A percentile compares a stretch with the other conserved stretches of the same genome.
These are phyloP conservation scores for Selaginella tamariscina DNA, from an alignment of 75 land plant species.

Conservation along the genomic window DNA sequence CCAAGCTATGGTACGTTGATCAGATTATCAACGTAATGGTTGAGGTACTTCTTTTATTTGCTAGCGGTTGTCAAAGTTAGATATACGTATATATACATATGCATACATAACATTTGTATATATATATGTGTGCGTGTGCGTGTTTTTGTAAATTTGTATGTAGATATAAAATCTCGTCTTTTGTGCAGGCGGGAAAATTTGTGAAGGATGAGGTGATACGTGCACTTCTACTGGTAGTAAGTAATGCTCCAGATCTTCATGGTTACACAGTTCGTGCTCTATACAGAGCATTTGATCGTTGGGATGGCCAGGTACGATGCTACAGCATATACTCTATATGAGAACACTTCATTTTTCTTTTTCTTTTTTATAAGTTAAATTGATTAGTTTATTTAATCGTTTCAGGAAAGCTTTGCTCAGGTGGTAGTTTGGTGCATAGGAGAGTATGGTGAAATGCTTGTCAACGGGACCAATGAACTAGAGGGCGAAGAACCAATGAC, in stretches of 20 bases:
- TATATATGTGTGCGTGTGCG: no score
- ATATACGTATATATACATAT: no score
- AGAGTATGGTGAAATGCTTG: constrained; percentile 94
- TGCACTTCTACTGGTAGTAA: constrained; percentile 74
- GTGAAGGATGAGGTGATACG: constrained; percentile 87
- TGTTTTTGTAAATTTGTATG: constrained; percentile 2
- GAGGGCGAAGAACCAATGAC: constrained; percentile 80
- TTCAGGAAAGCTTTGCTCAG: constrained; percentile 79
- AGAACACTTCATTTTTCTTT: neutral
- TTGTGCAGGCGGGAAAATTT: constrained; percentile 74
- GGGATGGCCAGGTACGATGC: constrained; percentile 60
- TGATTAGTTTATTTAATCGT: neutral
- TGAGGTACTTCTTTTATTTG: no score
- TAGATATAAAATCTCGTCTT: neutral
- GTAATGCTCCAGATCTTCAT: constrained; percentile 91
- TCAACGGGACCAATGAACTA: constrained; percentile 60
- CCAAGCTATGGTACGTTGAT: constrained; percentile 88
- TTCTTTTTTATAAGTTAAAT: neutral
- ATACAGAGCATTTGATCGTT: constrained; percentile 48
- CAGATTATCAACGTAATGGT: constrained; percentile 84
- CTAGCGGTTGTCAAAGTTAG: no score
- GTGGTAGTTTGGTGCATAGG: constrained; percentile 99
- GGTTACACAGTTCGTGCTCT: constrained; percentile 82
- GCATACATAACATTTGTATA: no score
- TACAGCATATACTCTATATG: neutral